Conservation (phyloP, 176 grass and related monocot species). For the Pontederia paniculata region DNA sequence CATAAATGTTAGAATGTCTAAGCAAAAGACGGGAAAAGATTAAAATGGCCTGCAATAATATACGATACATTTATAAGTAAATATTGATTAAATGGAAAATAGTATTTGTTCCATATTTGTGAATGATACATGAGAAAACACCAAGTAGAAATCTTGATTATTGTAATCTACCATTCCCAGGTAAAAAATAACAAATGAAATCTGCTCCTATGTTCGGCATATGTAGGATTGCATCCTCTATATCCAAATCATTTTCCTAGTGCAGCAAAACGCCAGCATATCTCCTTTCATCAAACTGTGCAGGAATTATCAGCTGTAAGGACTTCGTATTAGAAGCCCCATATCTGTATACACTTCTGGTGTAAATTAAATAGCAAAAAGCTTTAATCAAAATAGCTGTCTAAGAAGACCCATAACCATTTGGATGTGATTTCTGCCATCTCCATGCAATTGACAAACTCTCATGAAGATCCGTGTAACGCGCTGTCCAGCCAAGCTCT, state of each 20-base stretch:
- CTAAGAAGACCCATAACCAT: background rate
- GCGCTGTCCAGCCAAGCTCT: constrained; percentile 9
- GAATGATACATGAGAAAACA: constrained; percentile 15
- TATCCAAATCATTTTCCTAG: too few relatives aligned
- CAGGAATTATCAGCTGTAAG: too few relatives aligned
- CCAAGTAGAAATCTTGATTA: background rate
- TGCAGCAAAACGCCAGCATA: too few relatives aligned
- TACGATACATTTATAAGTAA: background rate
- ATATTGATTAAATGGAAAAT: background rate
- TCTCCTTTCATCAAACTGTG: too few relatives aligned
- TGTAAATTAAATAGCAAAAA: background rate
- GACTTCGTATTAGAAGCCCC: too few relatives aligned
- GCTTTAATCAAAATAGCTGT: background rate
- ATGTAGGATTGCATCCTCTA: background rate
- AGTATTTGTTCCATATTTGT: background rate
- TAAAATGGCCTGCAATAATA: background rate
- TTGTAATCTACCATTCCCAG: background rate
- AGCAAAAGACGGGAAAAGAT: background rate
- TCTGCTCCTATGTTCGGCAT: background rate
- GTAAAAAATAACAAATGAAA: background rate
- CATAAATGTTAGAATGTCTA: background rate
- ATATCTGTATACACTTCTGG: background rate
- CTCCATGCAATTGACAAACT: constrained; percentile 8
- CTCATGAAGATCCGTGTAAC: constrained; percentile 4
- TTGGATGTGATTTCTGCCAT: constrained; percentile 4